These are phyloP conservation scores for Huntiella omanensis DNA, from an alignment of 2,329 filamentous ascomycete species.

Conservation along the genomic window DNA sequence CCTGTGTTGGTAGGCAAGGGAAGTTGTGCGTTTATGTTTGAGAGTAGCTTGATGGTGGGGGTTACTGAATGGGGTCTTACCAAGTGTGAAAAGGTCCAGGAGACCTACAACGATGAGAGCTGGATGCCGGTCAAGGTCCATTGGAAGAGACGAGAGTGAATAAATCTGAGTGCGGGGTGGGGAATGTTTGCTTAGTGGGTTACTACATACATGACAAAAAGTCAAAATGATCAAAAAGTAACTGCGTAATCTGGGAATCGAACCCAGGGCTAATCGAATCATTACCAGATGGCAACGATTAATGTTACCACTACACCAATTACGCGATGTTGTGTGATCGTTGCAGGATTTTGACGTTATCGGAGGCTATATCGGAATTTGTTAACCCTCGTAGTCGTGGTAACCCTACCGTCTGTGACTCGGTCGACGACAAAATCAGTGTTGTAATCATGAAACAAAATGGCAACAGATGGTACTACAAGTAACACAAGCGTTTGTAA, in stretches of 20 bases:
- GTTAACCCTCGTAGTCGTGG: accelerated
- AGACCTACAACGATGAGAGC: slow-evolving; percentile 61
- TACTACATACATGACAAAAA: background rate
- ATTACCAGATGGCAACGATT: slow-evolving; percentile 2
- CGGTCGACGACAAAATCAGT: too few species aligned
- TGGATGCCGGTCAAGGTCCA: slow-evolving; percentile 53
- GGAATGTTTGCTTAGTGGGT: too few species aligned
- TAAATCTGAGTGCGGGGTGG: background rate
- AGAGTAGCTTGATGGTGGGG: slow-evolving; percentile 50
- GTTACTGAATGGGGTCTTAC: slow-evolving; percentile 50
- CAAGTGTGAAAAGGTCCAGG: slow-evolving; percentile 40
- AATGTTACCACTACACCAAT: slow-evolving; percentile 4
- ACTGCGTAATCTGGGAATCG: slow-evolving; percentile 3
- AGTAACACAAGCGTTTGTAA: too few species aligned
- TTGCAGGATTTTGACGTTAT: background rate
- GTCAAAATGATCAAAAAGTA: background rate
- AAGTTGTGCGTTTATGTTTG: slow-evolving; percentile 51
- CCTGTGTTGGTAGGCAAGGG: slow-evolving; percentile 39
- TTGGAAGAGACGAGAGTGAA: slow-evolving; percentile 28
- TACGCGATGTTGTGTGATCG: background rate
- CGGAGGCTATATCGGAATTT: too few species aligned
- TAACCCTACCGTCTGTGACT: too few species aligned
- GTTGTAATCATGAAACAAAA: too few species aligned
- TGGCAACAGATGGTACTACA: too few species aligned
- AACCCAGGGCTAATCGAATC: slow-evolving; percentile 3